phyloP scores from a whole-genome alignment of 2,329 filamentous ascomycete species.

The Gnomoniopsis sp. region DNA sequence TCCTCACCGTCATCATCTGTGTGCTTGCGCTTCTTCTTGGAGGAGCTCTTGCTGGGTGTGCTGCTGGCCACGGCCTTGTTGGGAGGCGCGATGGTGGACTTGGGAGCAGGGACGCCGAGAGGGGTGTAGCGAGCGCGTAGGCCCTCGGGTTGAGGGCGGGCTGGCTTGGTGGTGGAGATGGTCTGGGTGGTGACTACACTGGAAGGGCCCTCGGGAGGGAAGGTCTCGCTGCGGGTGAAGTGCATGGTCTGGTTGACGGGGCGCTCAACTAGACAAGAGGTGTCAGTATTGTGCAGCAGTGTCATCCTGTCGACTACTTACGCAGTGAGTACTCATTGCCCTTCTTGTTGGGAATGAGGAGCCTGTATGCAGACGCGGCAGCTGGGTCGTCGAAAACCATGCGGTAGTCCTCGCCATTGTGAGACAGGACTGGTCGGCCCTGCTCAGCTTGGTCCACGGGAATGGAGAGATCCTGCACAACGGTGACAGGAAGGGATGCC shows the following conservation, averaged over 20 bases:
- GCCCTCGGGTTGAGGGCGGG: conserved; percentile 64
- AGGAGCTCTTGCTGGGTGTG: conserved; percentile 16
- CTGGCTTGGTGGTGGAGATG: conserved; percentile 41
- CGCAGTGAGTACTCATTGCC: conserved; percentile 31
- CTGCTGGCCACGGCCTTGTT: conserved; percentile 10
- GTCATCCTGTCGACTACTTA: conserved; percentile 9
- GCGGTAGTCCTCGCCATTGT: conserved; percentile 62
- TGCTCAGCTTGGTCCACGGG: conserved; percentile 51
- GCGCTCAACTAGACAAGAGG: conserved; percentile 33
- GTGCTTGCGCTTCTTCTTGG: conserved; percentile 39
- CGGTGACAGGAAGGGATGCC: conserved; percentile 63
- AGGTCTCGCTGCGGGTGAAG: conserved; percentile 43
- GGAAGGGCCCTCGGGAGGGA: conserved; percentile 12
- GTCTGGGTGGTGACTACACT: conserved; percentile 36
- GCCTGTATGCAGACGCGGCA: conserved; percentile 50
- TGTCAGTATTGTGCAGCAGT: conserved; percentile 23
- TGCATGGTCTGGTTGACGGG: conserved; percentile 59
- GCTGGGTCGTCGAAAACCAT: conserved; percentile 51
- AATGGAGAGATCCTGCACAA: conserved; percentile 63
- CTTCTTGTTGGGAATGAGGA: conserved; percentile 57
- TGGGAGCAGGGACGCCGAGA: conserved; percentile 47
- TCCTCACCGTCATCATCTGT: conserved; percentile 26
- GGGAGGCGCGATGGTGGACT: conserved; percentile 17
- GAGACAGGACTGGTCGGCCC: conserved; percentile 53
- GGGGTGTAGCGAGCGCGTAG: conserved; percentile 66